Evolutionary conservation across 2,329 filamentous ascomycete species (phyloP).

Genomic region (Pezicula neosporulosa): DNA sequence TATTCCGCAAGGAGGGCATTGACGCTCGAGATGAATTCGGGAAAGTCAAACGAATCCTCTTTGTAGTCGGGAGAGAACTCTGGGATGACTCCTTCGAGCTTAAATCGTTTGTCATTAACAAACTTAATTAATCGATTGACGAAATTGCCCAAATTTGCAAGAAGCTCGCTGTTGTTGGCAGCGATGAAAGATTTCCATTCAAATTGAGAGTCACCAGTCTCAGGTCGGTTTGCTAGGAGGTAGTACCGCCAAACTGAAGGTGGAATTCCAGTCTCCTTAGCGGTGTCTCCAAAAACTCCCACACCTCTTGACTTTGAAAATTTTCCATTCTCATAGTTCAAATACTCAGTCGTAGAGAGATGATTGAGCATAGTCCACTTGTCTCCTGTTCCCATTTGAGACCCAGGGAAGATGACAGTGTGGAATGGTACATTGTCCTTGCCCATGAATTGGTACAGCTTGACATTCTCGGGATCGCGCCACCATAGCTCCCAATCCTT

Average conservation of each 20-base stretch:
- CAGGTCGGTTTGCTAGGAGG: constrained; percentile 79
- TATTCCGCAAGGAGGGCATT: constrained; percentile 67
- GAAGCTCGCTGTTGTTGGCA: constrained; percentile 85
- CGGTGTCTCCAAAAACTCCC: constrained; percentile 88
- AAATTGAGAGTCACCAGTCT: constrained; percentile 84
- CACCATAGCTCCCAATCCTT: constrained; percentile 92
- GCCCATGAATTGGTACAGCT: constrained; percentile 93
- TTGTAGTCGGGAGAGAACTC: constrained; percentile 52
- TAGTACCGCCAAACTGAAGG: constrained; percentile 94
- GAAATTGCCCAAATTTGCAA: constrained; percentile 69
- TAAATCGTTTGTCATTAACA: constrained; percentile 60
- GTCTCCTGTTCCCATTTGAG: constrained; percentile 78
- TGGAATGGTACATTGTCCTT: constrained; percentile 85
- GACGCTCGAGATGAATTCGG: constrained; percentile 45
- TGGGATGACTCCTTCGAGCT: constrained; percentile 65
- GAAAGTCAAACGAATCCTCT: constrained; percentile 50
- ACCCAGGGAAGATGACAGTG: constrained; percentile 86
- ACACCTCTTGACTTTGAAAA: constrained; percentile 90
- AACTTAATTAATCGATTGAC: constrained; percentile 74
- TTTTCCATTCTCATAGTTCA: constrained; percentile 86
- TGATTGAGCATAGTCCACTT: constrained; percentile 89
- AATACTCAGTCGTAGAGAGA: constrained; percentile 83
- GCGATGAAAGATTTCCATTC: constrained; percentile 83
- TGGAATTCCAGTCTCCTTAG: constrained; percentile 79
- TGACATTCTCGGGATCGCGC: constrained; percentile 83